A percentile compares a stretch with the other conserved stretches of the same genome.
Conservation (phyloP, 257 asterid species). For the Capsicum pubescens region DNA sequence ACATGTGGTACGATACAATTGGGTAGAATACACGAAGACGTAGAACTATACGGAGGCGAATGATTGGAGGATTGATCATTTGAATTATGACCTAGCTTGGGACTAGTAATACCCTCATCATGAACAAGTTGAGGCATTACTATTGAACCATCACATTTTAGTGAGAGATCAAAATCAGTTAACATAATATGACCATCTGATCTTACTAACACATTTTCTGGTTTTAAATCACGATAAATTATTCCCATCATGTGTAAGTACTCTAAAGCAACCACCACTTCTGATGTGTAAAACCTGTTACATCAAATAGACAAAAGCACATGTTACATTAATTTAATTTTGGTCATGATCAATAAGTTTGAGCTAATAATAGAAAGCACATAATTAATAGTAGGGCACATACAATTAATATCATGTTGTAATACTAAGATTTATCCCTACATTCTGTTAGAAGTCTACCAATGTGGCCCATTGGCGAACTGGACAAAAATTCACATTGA, state of each 20-base stretch:
- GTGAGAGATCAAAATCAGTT: conserved; percentile 78
- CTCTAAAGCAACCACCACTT: conserved; percentile 81
- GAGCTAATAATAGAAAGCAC: conserved; percentile 24
- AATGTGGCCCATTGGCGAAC: conserved; percentile 20
- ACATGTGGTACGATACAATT: conserved; percentile 47
- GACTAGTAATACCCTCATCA: conserved; percentile 23
- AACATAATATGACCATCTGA: conserved; percentile 80
- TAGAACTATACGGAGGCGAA: conserved; percentile 32
- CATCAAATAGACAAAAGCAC: conserved; percentile 9
- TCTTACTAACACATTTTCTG: conserved; percentile 74
- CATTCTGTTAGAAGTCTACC: not conserved
- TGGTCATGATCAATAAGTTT: not conserved
- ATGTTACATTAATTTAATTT: conserved; percentile 15
- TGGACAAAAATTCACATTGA: conserved; percentile 21
- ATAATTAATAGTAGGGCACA: not conserved
- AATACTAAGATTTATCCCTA: not conserved
- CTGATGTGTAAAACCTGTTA: conserved; percentile 75
- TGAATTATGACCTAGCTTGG: conserved; percentile 1
- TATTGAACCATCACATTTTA: conserved; percentile 52
- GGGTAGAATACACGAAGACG: conserved; percentile 54
- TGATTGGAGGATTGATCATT: not conserved
- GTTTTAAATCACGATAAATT: conserved; percentile 73
- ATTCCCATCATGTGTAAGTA: conserved; percentile 82
- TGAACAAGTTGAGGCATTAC: conserved; percentile 55
- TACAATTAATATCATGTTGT: not conserved